A percentile compares a stretch with the other conserved stretches of the same genome.
These are phyloP conservation scores for Sicyos baderoa DNA, from an alignment of 306 rosid genomes.

Conservation along the genomic window DNA sequence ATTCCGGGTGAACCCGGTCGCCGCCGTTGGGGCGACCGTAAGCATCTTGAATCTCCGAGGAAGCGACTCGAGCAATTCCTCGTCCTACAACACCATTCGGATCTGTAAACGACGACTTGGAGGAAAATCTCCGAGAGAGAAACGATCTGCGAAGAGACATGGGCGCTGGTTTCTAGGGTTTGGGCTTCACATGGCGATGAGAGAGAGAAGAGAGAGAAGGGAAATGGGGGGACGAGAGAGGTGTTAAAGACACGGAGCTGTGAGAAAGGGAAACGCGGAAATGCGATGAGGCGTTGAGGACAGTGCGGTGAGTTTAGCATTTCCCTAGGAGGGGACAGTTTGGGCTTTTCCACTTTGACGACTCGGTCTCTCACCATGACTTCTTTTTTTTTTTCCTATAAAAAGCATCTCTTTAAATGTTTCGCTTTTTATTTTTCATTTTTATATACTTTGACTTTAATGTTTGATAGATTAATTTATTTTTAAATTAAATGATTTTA, in stretches of 20 bases:
- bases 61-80: neutral
- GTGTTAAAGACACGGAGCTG: no score
- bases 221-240: no score
- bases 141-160: conserved; percentile 63
- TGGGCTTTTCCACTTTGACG: conserved; percentile 3
- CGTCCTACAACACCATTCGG: neutral
- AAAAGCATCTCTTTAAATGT: no score
- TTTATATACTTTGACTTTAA: no score
- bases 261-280: no score
- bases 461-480: no score
- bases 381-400: no score
- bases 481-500: no score
- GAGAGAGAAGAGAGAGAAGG: conserved; percentile 12
- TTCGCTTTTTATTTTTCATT: no score
- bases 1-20: conserved; percentile 15
- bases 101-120: conserved; percentile 65
- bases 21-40: conserved; percentile 12
- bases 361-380: neutral
- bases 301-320: no score
- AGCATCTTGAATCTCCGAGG: conserved; percentile 18
- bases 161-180: conserved; percentile 13
- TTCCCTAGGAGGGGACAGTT: no score
- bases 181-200: conserved; percentile 9
- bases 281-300: no score
- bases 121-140: conserved; percentile 67